Evolutionary conservation across 306 rosid species (phyloP).

Genomic region (Mucuna pruriens): DNA sequence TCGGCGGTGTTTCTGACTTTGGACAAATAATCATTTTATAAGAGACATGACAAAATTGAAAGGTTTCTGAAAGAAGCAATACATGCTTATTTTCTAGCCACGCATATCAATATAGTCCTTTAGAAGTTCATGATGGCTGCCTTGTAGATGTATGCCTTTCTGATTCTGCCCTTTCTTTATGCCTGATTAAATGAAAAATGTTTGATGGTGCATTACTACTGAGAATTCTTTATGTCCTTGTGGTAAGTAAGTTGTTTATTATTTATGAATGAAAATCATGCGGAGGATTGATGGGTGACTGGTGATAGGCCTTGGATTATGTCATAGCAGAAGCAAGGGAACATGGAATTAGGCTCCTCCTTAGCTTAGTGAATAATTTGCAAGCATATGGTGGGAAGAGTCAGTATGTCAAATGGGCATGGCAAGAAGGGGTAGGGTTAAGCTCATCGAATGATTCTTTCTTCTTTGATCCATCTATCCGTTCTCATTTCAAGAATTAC

Average conservation of each 20-base stretch:
- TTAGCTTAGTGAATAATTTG: constrained; percentile 89
- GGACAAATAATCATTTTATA: not conserved
- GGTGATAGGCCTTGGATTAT: constrained; percentile 91
- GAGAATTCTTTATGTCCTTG: constrained; percentile 6
- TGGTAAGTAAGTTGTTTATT: constrained; percentile 12
- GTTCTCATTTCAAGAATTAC: constrained; percentile 80
- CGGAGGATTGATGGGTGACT: constrained; percentile 49
- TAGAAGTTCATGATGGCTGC: not conserved
- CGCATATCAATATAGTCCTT: not conserved
- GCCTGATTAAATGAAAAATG: not conserved
- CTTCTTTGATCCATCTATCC: constrained; percentile 93
- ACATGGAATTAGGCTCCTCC: constrained; percentile 85
- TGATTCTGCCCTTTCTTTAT: constrained; percentile 1
- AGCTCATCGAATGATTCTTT: constrained; percentile 96
- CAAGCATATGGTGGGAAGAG: constrained; percentile 96
- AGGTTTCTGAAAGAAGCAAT: constrained; percentile 27
- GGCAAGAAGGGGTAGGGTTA: constrained; percentile 94
- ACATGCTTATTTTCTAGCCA: not conserved
- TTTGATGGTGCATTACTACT: not conserved
- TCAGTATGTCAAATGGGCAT: constrained; percentile 98
- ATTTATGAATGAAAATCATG: constrained; percentile 18
- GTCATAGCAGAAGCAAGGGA: constrained; percentile 89
- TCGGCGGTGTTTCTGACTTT: constrained; percentile 9
- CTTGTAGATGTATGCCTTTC: not conserved
- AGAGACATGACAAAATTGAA: constrained; percentile 8